A percentile compares a stretch with the other conserved stretches of the same genome.
phyloP scores from a whole-genome alignment of 1,284 basidiomycete genomes.

The Boletus sp. region DNA sequence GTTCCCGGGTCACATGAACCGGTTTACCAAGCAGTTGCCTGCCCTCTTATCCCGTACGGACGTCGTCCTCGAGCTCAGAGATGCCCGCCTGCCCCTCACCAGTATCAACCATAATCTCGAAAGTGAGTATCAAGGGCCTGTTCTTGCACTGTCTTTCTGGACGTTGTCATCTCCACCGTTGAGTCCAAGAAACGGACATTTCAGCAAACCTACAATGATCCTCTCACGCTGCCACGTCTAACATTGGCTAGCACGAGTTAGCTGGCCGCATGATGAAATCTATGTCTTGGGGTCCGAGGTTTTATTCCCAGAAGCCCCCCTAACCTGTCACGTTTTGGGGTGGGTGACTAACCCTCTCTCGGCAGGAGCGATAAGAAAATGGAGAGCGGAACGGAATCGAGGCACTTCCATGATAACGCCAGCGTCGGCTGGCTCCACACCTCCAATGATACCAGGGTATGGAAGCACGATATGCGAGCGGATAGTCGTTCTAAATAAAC shows the following conservation, averaged over 20 bases:
- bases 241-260: conserved; percentile 10
- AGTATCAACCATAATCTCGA: conserved; percentile 91
- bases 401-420: conserved; percentile 39
- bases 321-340: conserved; percentile 17
- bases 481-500: conserved; percentile 90
- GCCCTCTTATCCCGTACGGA: conserved; percentile 77
- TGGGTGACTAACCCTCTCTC: conserved; percentile 21
- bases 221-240: conserved; percentile 23
- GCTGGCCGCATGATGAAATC: conserved; percentile 13
- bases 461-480: conserved; percentile 61
- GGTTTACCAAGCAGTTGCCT: conserved; percentile 78
- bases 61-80: conserved; percentile 91
- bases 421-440: conserved; percentile 8
- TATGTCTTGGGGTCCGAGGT: conserved; percentile 11
- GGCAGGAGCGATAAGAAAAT: conserved; percentile 57
- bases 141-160: neutral
- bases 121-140: conserved; percentile 40
- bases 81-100: conserved; percentile 89
- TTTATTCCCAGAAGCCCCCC: conserved; percentile 5
- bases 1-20: conserved; percentile 97
- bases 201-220: conserved; percentile 3
- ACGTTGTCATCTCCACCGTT: conserved; percentile 6
- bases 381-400: conserved; percentile 59
- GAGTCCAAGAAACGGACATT: neutral
- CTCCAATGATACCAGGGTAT: conserved; percentile 18